Percentiles rank a stretch among this genome's conserved stretches.
These are phyloP conservation scores for Heliosperma pusillum DNA, from an alignment of 148 eudicot species.

Conservation along the genomic window DNA sequence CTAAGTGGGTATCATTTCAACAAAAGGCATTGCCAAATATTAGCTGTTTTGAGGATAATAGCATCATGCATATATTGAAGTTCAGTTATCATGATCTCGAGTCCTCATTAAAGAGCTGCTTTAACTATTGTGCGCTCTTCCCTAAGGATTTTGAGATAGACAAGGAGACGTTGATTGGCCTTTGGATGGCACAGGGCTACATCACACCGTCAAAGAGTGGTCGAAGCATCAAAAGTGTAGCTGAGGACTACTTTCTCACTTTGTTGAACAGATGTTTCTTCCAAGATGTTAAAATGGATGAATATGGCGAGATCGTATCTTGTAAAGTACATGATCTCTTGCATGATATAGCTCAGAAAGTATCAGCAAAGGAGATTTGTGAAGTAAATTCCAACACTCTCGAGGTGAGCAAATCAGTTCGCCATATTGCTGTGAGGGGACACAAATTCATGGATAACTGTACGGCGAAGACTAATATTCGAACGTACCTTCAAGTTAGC, in stretches of 20 bases:
- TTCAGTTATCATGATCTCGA: constrained; percentile 9
- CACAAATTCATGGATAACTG: constrained; percentile 5
- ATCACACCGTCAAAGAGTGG: not conserved
- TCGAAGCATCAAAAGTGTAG: constrained; percentile 14
- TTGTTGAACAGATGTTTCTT: constrained; percentile 22
- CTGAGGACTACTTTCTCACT: constrained; percentile 12
- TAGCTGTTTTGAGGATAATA: not conserved
- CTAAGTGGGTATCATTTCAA: constrained; percentile 11
- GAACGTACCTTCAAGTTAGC: constrained; percentile 10
- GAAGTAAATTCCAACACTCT: not conserved
- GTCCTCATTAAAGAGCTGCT: constrained; percentile 10
- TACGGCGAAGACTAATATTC: not conserved
- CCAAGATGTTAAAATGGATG: constrained; percentile 1
- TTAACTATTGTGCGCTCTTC: constrained; percentile 20
- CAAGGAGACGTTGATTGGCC: constrained; percentile 7
- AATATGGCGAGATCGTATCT: constrained; percentile 6
- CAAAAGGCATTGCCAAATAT: constrained; percentile 12
- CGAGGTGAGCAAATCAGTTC: not conserved
- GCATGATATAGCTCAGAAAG: constrained; percentile 15
- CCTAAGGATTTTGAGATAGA: constrained; percentile 11
- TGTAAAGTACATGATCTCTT: constrained; percentile 13
- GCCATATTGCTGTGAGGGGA: constrained; percentile 6
- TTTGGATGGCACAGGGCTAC: constrained; percentile 26
- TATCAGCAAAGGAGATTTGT: constrained; percentile 12
- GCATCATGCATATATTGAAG: constrained; percentile 12